Evolutionary conservation across 257 asterid species (phyloP).

Genomic region (Solanum bulbocastanum): DNA sequence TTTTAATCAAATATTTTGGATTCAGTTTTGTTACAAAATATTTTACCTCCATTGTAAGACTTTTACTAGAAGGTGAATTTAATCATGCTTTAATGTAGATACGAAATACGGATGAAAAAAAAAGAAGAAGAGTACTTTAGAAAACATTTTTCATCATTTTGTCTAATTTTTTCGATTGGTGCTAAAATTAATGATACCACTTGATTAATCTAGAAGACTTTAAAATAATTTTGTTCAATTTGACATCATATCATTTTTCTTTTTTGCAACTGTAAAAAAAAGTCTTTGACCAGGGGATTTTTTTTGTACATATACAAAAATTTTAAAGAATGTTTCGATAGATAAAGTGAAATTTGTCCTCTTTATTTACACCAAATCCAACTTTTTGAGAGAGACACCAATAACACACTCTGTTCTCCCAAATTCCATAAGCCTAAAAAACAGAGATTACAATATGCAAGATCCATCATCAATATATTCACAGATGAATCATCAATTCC

Average conservation of each 20-base stretch:
- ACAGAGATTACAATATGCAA: conserved; percentile 28
- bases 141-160: neutral
- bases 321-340: neutral
- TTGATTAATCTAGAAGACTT: neutral
- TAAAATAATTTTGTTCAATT: neutral
- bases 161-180: neutral
- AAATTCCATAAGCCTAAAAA: neutral
- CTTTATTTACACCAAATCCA: neutral
- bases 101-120: too few species aligned
- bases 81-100: too few species aligned
- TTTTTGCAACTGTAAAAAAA: neutral
- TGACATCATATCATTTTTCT: neutral
- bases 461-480: conserved; percentile 44
- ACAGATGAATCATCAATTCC: conserved; percentile 50
- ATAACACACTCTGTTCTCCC: neutral
- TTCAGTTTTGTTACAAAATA: too few species aligned
- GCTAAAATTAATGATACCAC: neutral
- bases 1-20: too few species aligned
- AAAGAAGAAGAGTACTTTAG: neutral
- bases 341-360: neutral
- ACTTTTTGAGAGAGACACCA: neutral
- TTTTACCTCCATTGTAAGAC: too few species aligned
- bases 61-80: too few species aligned
- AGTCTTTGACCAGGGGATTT: neutral
- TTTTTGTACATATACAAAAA: neutral